phyloP scores from a whole-genome alignment of 2,329 filamentous ascomycete species.

The Diaporthe eres region DNA sequence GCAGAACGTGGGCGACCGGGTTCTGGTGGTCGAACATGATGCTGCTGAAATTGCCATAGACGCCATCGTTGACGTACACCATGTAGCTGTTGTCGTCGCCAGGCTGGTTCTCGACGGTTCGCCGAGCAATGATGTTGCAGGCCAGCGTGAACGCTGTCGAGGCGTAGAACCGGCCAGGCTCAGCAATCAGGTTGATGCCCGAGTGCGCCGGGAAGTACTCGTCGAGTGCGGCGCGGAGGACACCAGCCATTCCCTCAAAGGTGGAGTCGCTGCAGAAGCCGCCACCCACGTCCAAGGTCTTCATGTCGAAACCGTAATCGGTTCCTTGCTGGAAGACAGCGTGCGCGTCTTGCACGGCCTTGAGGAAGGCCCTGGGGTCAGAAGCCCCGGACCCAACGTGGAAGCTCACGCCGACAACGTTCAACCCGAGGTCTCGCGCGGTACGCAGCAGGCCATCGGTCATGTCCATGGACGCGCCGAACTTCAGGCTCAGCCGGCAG shows the following conservation, averaged over 20 bases:
- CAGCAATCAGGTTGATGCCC: slow-evolving; percentile 88
- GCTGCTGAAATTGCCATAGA: slow-evolving; percentile 98
- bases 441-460: slow-evolving; percentile 83
- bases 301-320: slow-evolving; percentile 82
- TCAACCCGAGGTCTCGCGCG: slow-evolving; percentile 86
- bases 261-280: slow-evolving; percentile 87
- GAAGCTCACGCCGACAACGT: slow-evolving; percentile 96
- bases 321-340: slow-evolving; percentile 88
- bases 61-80: slow-evolving; percentile 97
- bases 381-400: slow-evolving; percentile 97
- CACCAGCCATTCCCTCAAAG: slow-evolving; percentile 90
- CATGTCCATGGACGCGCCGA: slow-evolving; percentile 89
- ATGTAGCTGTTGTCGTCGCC: slow-evolving; percentile 82
- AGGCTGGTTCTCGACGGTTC: slow-evolving; percentile 82
- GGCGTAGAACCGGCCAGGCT: slow-evolving; percentile 97
- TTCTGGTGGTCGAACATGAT: slow-evolving; percentile 99
- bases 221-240: slow-evolving; percentile 85
- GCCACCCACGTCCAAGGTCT: slow-evolving; percentile 93
- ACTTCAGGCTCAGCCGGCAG: slow-evolving; percentile 97
- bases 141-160: slow-evolving; percentile 94
- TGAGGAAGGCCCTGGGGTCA: slow-evolving; percentile 91
- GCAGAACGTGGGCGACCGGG: slow-evolving; percentile 86
- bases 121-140: slow-evolving; percentile 95
- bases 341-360: slow-evolving; percentile 91
- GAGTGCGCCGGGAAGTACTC: slow-evolving; percentile 84